Percentiles rank a stretch among this genome's conserved stretches.
Evolutionary conservation across 495 filamentous ascomycete species (phyloP).

Genomic region (Penicillium paradoxum): DNA sequence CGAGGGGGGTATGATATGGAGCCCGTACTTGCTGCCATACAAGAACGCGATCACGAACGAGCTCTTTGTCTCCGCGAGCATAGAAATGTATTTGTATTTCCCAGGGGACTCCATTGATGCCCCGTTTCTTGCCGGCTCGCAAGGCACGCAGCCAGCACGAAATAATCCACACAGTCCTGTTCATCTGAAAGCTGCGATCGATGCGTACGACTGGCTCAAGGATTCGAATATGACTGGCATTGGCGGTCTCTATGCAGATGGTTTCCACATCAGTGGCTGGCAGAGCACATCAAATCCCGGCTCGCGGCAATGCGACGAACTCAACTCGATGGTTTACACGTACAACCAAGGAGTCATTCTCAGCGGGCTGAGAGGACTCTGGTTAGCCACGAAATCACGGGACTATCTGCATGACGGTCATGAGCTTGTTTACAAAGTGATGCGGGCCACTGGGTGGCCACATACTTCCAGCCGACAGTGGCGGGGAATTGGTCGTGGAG

Average conservation of each 20-base stretch:
- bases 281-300: conserved; percentile 40
- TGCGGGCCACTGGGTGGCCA: conserved; percentile 71
- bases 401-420: conserved; percentile 78
- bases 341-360: conserved; percentile 98
- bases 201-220: conserved; percentile 79
- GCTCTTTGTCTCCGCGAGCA: conserved; percentile 75
- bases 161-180: conserved; percentile 53
- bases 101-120: conserved; percentile 70
- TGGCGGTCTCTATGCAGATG: conserved; percentile 78
- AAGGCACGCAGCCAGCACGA: conserved; percentile 9
- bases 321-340: conserved; percentile 87
- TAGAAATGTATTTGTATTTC: conserved; percentile 88
- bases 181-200: conserved; percentile 65
- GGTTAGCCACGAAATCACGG: conserved; percentile 59
- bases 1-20: conserved; percentile 91
- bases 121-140: conserved; percentile 49
- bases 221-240: conserved; percentile 74
- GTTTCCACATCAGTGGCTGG: conserved; percentile 80
- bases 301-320: conserved; percentile 61
- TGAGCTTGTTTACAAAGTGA: conserved; percentile 61
- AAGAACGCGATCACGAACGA: conserved; percentile 99
- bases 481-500: conserved; percentile 70
- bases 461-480: conserved; percentile 44
- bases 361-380: conserved; percentile 75
- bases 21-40: conserved; percentile 73